Base-by-base conservation (phyloP, 768 basidiomycete species). In the Phanerochaete carnosa region DNA sequence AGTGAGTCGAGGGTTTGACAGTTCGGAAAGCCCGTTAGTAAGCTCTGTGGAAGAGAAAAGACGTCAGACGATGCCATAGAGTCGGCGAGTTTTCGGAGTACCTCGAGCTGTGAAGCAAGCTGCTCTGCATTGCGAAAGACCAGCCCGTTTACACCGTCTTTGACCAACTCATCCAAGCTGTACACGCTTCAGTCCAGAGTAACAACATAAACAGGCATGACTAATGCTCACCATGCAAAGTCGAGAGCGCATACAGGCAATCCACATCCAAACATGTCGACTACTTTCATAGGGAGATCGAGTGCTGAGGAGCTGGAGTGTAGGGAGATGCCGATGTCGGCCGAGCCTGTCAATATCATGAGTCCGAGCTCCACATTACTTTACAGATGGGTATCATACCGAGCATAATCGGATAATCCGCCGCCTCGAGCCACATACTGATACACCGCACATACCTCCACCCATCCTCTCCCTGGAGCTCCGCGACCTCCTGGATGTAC, bases 181-280 rank as follows among this genome's bases (percentile, higher is more conserved):
- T 33, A 60, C 25, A 15, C 4, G 43, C 45, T 32, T 59, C 9
- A 43, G 59, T 9, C 1, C 9, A 12, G 2, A 51, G 6, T 1
- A 11, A 2, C 2, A 37, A 25, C 2, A 19, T n/a, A 37, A 15
- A 28, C 16, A 57, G 56, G 32, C 54, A 49, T 50, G 58, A n/a
- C n/a, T 63, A 32, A 54, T 13, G 66, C 84, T n/a, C 62, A 95
- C 95, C 93, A 96, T 45, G 80, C 75, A 69, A 96, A 99, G 52
- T 87, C 80, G 2, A 94, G 80, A 0, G 97, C 95, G 62, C 95
- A 90, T 8, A 98, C 97, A 0, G 96, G 96, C 58, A 98, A 78
- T 4, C 89, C 89, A 66, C 95, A 98, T 3, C 97, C 97, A 76
- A 98, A 98, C 96, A 98, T 98, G 72, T 99, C 97, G 7, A 99